Conservation (phyloP, 2,329 filamentous ascomycete species). For the Colletotrichum camelliae region DNA sequence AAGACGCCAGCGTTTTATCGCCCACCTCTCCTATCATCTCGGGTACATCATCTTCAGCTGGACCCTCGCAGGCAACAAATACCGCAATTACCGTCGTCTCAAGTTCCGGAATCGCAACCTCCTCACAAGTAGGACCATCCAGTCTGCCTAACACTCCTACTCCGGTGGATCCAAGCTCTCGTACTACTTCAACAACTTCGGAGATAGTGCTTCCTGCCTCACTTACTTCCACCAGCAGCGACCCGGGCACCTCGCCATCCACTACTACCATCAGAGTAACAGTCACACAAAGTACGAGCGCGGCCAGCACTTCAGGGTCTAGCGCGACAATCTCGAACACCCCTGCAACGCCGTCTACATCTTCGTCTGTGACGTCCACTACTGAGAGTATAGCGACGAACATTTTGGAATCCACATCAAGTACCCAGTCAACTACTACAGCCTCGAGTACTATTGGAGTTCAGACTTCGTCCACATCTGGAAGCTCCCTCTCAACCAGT, state of each 20-base stretch:
- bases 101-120: not conserved
- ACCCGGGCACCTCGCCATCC: not conserved
- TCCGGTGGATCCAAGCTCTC: not conserved
- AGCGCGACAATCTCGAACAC: not conserved
- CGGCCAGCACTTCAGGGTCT: not conserved
- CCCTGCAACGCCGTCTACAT: not conserved
- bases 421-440: not conserved
- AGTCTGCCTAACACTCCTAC: not conserved
- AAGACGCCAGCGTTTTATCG: not conserved
- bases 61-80: not conserved
- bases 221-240: not conserved
- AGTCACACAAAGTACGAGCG: not conserved
- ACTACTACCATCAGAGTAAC: not conserved
- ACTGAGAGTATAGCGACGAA: not conserved
- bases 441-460: not conserved
- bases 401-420: not conserved
- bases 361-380: not conserved
- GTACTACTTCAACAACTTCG: not conserved
- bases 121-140: not conserved
- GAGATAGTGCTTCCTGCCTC: not conserved
- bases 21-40: not conserved
- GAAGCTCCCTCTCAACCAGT: not conserved
- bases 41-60: not conserved
- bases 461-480: not conserved
- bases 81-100: not conserved